Conservation (phyloP, 352 stramenopile species). For the Pythium phragmitis region DNA sequence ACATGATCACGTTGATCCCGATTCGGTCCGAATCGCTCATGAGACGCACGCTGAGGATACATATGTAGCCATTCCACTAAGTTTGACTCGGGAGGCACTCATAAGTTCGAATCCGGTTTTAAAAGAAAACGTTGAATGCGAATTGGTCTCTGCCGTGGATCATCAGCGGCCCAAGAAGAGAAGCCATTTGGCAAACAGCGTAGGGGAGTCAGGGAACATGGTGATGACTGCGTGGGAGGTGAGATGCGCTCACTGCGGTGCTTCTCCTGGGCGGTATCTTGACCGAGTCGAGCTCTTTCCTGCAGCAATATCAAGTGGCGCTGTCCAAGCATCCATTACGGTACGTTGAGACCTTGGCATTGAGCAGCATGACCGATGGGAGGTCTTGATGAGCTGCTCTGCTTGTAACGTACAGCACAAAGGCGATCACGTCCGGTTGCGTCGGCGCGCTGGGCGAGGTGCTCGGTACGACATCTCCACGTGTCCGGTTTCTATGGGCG, state of each 20-base stretch:
- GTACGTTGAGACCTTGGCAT: constrained; percentile 20
- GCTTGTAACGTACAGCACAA: constrained; percentile 40
- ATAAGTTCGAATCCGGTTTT: constrained; percentile 8
- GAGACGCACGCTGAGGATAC: no score
- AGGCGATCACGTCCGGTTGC: constrained; percentile 56
- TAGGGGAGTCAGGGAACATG: constrained; percentile 1
- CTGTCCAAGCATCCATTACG: constrained; percentile 51
- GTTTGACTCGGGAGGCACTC: not conserved
- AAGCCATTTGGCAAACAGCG: not conserved
- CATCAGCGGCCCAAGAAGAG: not conserved
- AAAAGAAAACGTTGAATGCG: not conserved
- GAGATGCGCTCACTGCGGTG: not conserved
- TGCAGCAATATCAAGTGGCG: constrained; percentile 58
- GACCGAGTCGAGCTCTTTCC: not conserved
- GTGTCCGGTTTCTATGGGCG: not conserved
- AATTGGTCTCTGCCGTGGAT: not conserved
- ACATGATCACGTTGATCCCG: no score
- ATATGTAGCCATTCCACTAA: constrained; percentile 14
- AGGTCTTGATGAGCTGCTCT: not conserved
- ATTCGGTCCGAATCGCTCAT: no score
- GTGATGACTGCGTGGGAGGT: constrained; percentile 28
- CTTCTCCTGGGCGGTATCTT: not conserved
- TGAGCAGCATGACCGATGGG: not conserved
- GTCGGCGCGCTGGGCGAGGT: constrained; percentile 70
- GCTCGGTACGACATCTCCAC: constrained; percentile 37